Evolutionary conservation across 768 basidiomycete genomes (phyloP), one percentile per base, ranked within the genome.

Genomic region (Termitomyces sp.): DNA sequence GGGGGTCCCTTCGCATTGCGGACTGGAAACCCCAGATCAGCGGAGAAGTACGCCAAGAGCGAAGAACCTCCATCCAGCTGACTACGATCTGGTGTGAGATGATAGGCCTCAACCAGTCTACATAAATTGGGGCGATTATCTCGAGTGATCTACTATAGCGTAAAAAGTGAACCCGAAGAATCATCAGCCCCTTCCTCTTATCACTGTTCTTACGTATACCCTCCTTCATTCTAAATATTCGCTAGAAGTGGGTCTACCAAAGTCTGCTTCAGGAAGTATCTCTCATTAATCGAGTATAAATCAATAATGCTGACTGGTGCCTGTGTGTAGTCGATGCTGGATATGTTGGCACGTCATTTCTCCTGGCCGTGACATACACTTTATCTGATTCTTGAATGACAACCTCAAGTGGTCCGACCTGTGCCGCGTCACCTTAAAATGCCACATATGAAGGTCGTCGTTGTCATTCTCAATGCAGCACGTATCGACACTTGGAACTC

Each of bases 401-500:
- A n/a, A 5, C 7, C 34, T 42, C 63, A 94, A 93, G 94, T 69
- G 94, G 94, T 33, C 94, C 94, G 26, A 98, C 94, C 45, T 96
- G 94, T 70, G 90, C 94, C 47, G 96, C 68, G 92, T 97, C 65
- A 94, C 94, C n/a, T 78, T 90, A 63, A 94, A 92, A 73, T 96
- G 94, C 71, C n/a, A n/a, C n/a, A n/a, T n/a, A 92, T 97, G 74
- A 77, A 77, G 44, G 96, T 99, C 69, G 98, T 94, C 66, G 98
- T 99, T 66, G 97, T 98, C 67, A 97, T 98, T 74, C 81, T 99
- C 65, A 98, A 98, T 82, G 80, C 94, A 70, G 79, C 87, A 59
- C 89, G 97, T 60, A 85, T 99, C 73, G 91, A 93, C 70, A 96
- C 95, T n/a, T 99, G 97, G 97, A 99, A 98, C 77, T 87, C 84